These are phyloP conservation scores for Gynandropsis gynandra DNA, from an alignment of 345 rosid species.

Conservation along the genomic window DNA sequence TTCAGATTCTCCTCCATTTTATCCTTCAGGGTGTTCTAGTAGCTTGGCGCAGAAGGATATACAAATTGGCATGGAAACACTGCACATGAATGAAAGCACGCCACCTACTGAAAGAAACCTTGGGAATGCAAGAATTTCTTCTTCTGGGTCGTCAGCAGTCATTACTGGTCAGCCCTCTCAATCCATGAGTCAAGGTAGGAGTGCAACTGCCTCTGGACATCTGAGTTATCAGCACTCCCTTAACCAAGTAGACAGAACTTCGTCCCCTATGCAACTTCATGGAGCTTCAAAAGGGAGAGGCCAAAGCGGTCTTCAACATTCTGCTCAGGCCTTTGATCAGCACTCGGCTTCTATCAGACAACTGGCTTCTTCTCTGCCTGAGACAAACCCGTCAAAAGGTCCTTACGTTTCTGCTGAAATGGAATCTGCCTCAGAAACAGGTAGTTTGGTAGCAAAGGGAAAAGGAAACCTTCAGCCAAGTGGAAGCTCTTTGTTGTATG, in stretches of 20 bases:
- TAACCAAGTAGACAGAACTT: constrained; percentile 40
- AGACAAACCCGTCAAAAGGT: constrained; percentile 33
- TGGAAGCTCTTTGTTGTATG: constrained; percentile 58
- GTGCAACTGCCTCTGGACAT: constrained; percentile 37
- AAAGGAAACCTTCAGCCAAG: constrained; percentile 53
- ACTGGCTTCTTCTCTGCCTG: constrained; percentile 61
- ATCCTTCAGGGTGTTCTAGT: constrained; percentile 73
- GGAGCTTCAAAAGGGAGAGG: constrained; percentile 34
- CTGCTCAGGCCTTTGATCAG: constrained; percentile 45
- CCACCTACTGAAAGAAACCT: constrained; percentile 40
- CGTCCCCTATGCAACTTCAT: constrained; percentile 37
- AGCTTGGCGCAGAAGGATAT: constrained; percentile 50
- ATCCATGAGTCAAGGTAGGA: constrained; percentile 53
- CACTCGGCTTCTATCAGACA: constrained; percentile 43
- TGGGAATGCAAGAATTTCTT: constrained; percentile 27
- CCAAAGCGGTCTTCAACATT: constrained; percentile 38
- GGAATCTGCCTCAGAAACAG: constrained; percentile 51
- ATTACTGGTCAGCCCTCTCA: constrained; percentile 39
- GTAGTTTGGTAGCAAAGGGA: constrained; percentile 57
- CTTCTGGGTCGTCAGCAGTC: constrained; percentile 33
- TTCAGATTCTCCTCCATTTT: constrained; percentile 95
- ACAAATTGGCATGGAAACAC: constrained; percentile 54
- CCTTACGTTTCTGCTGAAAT: constrained; percentile 50
- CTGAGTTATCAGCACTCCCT: constrained; percentile 44
- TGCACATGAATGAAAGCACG: constrained; percentile 42